Evolutionary conservation across 495 filamentous ascomycete species (phyloP).

Genomic region (Penicillium nucicola): DNA sequence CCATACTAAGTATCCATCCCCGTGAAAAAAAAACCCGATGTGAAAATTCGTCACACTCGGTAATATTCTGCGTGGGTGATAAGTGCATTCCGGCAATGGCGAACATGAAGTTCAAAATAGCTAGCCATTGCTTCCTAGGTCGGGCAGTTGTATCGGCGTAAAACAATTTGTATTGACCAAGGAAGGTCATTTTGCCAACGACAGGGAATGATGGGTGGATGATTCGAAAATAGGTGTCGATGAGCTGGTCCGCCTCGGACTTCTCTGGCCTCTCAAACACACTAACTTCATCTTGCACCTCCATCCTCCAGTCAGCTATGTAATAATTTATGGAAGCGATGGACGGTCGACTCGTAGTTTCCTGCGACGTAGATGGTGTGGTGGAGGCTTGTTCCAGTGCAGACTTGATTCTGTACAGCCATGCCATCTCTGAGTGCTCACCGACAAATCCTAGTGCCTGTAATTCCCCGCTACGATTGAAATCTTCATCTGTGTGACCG

Average conservation of each 20-base stretch:
- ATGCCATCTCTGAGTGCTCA: constrained; percentile 56
- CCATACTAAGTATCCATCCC: constrained; percentile 53
- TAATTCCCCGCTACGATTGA: constrained; percentile 44
- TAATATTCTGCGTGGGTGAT: constrained; percentile 31
- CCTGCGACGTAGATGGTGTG: constrained; percentile 3
- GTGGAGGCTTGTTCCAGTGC: constrained; percentile 15
- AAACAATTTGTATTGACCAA: constrained; percentile 32
- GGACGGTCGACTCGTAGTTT: constrained; percentile 15
- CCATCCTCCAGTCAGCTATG: constrained; percentile 46
- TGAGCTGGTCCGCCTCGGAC: constrained; percentile 44
- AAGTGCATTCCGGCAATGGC: constrained; percentile 53
- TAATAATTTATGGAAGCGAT: constrained; percentile 45
- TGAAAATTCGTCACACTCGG: constrained; percentile 22
- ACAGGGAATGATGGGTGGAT: constrained; percentile 58
- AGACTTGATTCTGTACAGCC: constrained; percentile 46
- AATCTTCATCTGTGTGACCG: constrained; percentile 54
- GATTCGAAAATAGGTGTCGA: constrained; percentile 52
- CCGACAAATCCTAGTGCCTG: constrained; percentile 55
- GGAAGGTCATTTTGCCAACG: constrained; percentile 41
- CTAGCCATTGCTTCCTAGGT: constrained; percentile 48
- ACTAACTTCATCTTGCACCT: constrained; percentile 38
- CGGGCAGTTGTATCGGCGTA: constrained; percentile 21
- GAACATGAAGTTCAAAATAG: constrained; percentile 59
- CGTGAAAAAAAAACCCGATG: constrained; percentile 56
- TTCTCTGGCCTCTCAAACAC: constrained; percentile 43